A percentile compares a stretch with the other conserved stretches of the same genome.
These are phyloP conservation scores for Neocallimastix lanati DNA, from an alignment of 192 early-diverging fungal species.

Conservation along the genomic window DNA sequence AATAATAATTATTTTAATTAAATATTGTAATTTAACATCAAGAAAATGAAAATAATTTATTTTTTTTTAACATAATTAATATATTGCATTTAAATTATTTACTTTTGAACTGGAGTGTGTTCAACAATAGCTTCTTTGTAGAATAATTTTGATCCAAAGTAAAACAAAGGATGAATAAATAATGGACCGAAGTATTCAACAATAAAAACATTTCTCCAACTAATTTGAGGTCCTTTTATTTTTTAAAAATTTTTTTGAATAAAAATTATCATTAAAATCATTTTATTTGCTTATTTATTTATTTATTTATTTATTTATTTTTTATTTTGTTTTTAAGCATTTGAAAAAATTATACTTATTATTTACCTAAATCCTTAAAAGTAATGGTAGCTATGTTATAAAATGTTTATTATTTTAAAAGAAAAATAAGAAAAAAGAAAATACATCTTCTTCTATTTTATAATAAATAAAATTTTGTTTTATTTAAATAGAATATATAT, in stretches of 20 bases:
- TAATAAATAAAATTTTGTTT: background rate
- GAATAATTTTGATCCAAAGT: constrained; percentile 45
- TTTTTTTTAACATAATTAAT: too few relatives aligned
- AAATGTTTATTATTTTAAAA: too few relatives aligned
- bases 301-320: too few relatives aligned
- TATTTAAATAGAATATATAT: too few relatives aligned
- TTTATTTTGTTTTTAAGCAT: too few relatives aligned
- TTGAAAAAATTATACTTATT: background rate
- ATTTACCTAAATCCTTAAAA: background rate
- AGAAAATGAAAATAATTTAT: too few relatives aligned
- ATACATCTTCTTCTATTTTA: too few relatives aligned
- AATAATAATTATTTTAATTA: too few relatives aligned
- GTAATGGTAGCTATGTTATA: background rate
- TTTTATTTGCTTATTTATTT: too few relatives aligned
- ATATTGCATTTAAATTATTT: too few relatives aligned
- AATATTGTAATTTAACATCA: too few relatives aligned
- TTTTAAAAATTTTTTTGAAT: constrained; percentile 11
- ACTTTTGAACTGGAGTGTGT: constrained; percentile 56
- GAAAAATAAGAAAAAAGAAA: too few relatives aligned
- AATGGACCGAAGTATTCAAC: constrained; percentile 87
- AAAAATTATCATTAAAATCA: constrained; percentile 4
- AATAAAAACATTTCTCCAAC: constrained; percentile 84
- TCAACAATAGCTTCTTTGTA: constrained; percentile 37
- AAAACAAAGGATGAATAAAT: constrained; percentile 69
- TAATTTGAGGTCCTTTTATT: constrained; percentile 57